Base-by-base conservation (phyloP, 208 protist species). In the Trypanosoma vivax region DNA sequence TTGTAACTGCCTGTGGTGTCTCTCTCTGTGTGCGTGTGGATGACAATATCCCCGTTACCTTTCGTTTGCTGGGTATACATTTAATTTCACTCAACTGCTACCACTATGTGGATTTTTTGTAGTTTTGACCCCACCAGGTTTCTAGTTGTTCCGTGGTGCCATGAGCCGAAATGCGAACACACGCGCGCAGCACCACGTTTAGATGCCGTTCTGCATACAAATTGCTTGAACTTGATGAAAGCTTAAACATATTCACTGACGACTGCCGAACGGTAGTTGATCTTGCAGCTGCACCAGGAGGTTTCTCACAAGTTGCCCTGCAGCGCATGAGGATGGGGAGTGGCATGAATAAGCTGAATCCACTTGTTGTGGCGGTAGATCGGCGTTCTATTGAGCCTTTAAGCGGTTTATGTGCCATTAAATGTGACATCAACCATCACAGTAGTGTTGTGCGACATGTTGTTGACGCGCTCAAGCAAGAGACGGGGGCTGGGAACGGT, bases 271-370 rank as follows among this genome's bases (percentile, higher is more conserved):
- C 76, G 3, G 75, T 84, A 2, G 50, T 90, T 2, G 82, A 90
- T 46, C 69, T 90, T 21, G 82, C 82, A 0, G 82, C 82, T 9
- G 82, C 82, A 2, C 82, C 82, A 0, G 78, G 82, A 3, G 77
- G 75, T 25, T 90, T 90, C 47, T 50, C 82, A 9, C 66, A 90
- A 61, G 82, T 84, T 9, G 75, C 77, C 7, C 49, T 90, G 37
- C 50, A 83, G 60, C 49, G 48, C 9, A 90, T 87, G 77, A 48
- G 13, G 19, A 5, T 19, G 1, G 23, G 39, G 9, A 4, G 23
- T 3, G 19, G 11, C 34, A 10, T 34, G 24, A 16, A 13, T 11
- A 9, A 11, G 4, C 18, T 48, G 1, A 5, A 35, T 3, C 76
- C 76, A 5, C 19, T 80, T 38, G 82, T 82, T n/a, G 54, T 90